Evolutionary conservation across 306 rosid genomes (phyloP), one percentile per base, ranked within the genome.

Genomic region (Vicia faba): DNA sequence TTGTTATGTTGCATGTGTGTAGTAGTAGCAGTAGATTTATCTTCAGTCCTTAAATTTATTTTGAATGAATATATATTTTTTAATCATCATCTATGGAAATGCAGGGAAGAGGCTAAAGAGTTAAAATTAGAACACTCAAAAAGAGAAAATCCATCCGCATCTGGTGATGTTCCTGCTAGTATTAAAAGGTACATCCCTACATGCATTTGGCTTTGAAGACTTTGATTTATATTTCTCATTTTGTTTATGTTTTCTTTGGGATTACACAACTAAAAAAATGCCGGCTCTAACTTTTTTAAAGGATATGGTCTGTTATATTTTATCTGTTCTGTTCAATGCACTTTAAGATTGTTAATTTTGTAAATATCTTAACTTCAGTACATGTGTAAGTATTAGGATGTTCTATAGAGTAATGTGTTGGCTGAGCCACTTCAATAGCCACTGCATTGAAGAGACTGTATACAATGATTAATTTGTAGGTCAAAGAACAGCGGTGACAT

Each of bases 41-140:
- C 26, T 16, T 69, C 8, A 11, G 55, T 36, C 28, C 45, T 48
- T 70, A 38, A 38, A 35, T 70, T 64, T 73, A n/a, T 79, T 61
- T 45, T 16, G 43, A 65, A 31, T 14, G 49, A 13, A 38, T 76
- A 48, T 76, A 48, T 10, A 12, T 67, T 50, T 67, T 43, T 36
- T 57, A 16, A 66, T 61, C 46, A 3, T 66, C 78, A 31, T 2
- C 55, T 12, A 33, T 64, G 18, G 50, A 28, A 69, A 15, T 77
- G 72, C 11, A 89, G 98, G 84, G 74, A 82, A 77, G 96, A 89
- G 70, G 98, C 91, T 64, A 81, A 75, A 77, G 87, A 87, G 70
- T 71, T 89, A 33, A 78, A 69, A 53, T 81, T 76, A 56, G 64
- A 43, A 20, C 14, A 72, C 71, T 64, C 46, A 33, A 82, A 54